A percentile compares a stretch with the other conserved stretches of the same genome.
Conservation (phyloP, 148 eudicot species). For the Cornus florida region DNA sequence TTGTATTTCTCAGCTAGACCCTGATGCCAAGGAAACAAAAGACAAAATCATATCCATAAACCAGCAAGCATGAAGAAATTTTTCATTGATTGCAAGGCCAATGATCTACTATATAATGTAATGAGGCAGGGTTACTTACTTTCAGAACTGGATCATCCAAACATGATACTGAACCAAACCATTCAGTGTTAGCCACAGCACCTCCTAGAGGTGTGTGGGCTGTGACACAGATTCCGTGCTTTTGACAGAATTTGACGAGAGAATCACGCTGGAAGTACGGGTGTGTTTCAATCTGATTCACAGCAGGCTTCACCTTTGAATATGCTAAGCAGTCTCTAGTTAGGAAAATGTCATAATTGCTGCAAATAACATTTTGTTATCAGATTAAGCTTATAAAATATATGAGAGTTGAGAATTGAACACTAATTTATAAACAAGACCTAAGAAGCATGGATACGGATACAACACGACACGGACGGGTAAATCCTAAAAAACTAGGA, state of each 20-base stretch:
- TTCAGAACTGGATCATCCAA: constrained; percentile 84
- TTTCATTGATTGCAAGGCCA: not conserved
- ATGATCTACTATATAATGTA: not conserved
- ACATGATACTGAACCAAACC: constrained; percentile 91
- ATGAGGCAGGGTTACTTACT: constrained; percentile 36
- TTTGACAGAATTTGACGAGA: constrained; percentile 84
- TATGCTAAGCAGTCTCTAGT: constrained; percentile 91
- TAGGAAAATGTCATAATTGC: constrained; percentile 88
- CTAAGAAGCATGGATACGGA: not conserved
- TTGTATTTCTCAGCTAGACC: constrained; percentile 74
- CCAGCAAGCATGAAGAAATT: not conserved
- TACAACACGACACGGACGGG: no score
- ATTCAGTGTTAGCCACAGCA: constrained; percentile 76
- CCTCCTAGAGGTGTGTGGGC: constrained; percentile 99
- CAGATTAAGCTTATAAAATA: not conserved
- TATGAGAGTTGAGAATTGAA: no score
- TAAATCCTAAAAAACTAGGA: no score
- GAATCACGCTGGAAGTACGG: constrained; percentile 94
- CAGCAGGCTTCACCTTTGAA: constrained; percentile 93
- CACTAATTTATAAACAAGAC: no score
- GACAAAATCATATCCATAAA: not conserved
- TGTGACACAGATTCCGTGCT: constrained; percentile 77
- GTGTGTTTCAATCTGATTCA: constrained; percentile 94
- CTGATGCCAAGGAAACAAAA: constrained; percentile 28
- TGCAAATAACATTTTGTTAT: constrained; percentile 33